phyloP scores from a whole-genome alignment of 352 stramenopile species.

The Phytopythium kandeliae region DNA sequence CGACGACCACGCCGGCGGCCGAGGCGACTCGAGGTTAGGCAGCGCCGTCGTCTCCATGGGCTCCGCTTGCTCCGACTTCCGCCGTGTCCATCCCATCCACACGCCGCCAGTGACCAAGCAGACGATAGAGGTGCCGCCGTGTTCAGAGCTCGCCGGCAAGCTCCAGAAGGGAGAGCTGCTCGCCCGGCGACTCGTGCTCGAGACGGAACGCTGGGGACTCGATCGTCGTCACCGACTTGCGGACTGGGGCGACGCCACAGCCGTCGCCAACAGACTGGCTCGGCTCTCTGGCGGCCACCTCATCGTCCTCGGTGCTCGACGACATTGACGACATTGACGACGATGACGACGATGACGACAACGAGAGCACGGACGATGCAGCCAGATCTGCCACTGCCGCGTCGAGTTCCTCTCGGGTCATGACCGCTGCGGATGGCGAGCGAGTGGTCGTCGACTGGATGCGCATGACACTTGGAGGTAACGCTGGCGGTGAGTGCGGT shows the following conservation, averaged over 20 bases:
- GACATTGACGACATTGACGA: constrained; percentile 20
- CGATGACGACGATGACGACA: constrained; percentile 9
- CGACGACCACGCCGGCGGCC: too few relatives aligned
- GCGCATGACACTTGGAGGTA: neutral
- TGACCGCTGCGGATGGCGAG: neutral
- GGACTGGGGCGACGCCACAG: neutral
- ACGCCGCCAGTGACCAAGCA: too few relatives aligned
- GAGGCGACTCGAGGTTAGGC: too few relatives aligned
- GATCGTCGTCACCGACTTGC: neutral
- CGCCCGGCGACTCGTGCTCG: constrained; percentile 6
- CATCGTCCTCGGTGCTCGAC: constrained; percentile 11
- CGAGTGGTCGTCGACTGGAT: neutral
- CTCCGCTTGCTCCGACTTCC: too few relatives aligned
- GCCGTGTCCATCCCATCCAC: too few relatives aligned
- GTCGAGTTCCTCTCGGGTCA: neutral
- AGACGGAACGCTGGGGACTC: neutral
- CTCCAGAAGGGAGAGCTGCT: constrained; percentile 47
- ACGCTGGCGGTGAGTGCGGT: neutral
- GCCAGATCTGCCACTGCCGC: neutral
- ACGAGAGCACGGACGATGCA: constrained; percentile 9
- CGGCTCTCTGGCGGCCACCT: neutral
- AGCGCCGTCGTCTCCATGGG: too few relatives aligned
- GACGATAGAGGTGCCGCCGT: too few relatives aligned
- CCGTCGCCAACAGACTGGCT: neutral
- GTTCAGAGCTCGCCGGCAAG: constrained; percentile 21